Evolutionary conservation across 202 grass and related monocot genomes (phyloP), one percentile per base, ranked within the genome.

Genomic region (Saccharum hybrid): DNA sequence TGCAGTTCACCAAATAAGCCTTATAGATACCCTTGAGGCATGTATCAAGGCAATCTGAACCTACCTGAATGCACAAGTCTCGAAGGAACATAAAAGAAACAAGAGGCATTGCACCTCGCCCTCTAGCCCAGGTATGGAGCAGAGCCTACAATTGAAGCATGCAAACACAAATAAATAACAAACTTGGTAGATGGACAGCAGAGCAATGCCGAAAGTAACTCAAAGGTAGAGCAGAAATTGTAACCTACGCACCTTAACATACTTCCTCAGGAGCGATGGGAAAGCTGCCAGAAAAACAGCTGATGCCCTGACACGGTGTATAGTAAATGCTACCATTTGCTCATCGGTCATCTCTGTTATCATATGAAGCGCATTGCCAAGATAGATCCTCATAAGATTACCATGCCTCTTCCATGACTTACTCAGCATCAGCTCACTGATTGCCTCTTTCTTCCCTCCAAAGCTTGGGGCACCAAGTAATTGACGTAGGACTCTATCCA

Each of bases 1-100:
- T 98, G 87, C 95, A 98, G 82, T 98, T 98, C 68, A 98, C 84
- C 88, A 94, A 88, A 93, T 98, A 98, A 84, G 90, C 90, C 90
- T 98, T 98, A 54, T 98, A 98, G 71, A 93, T 91, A 81, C 95
- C 81, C 81, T 86, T 93, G 81, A 98, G 87, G 65, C 90, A 94
- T 4, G 78, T 77, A 71, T 94, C 92, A 88, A 94, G 87, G 86
- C 92, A 94, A 88, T 91, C 92, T 36, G 87, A 86, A 87, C 92
- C 95, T 81, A 98, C 79, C 52, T 82, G 88, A 76, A 94, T 82
- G 78, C 95, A 98, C 86, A 98, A 77, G 48, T 98, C 88, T 82
- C 95, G 88, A 77, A 98, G 83, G 89, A 98, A 94, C 73, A 98
- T 46, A 86, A 98, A 91, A 59, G 95, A 94, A 75, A 91, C 80